Evolutionary conservation across 495 filamentous ascomycete species (phyloP).

Genomic region (Tuber calosporum): DNA sequence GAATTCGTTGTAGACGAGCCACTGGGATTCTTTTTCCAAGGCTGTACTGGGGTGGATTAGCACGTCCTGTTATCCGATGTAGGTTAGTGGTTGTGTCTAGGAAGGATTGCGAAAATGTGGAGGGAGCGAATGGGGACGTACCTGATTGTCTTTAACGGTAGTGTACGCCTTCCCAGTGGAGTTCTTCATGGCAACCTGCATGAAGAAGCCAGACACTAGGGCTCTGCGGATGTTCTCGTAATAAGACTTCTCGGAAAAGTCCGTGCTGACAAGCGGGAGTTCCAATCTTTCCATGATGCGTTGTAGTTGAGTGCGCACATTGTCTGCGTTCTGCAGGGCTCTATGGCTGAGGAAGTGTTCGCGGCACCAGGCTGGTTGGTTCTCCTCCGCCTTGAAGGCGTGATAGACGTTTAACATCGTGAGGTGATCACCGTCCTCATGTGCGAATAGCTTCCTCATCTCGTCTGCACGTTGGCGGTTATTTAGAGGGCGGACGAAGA

Average conservation of each 20-base stretch:
- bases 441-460: constrained; percentile 91
- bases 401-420: constrained; percentile 98
- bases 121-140: constrained; percentile 8
- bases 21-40: constrained; percentile 76
- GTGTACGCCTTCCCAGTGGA: constrained; percentile 69
- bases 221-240: constrained; percentile 94
- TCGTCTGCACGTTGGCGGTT: constrained; percentile 90
- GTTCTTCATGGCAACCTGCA: constrained; percentile 97
- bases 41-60: constrained; percentile 89
- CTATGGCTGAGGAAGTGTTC: constrained; percentile 93
- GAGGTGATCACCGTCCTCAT: constrained; percentile 88
- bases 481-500: constrained; percentile 80
- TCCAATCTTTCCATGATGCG: constrained; percentile 93
- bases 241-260: constrained; percentile 93
- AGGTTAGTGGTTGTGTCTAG: constrained; percentile 6
- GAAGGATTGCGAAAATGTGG: neutral
- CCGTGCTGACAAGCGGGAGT: constrained; percentile 74
- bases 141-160: constrained; percentile 85
- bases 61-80: constrained; percentile 55
- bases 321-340: constrained; percentile 82
- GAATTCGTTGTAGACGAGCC: constrained; percentile 98
- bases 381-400: constrained; percentile 74
- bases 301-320: constrained; percentile 80
- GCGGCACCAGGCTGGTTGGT: constrained; percentile 83
- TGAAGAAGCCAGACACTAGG: constrained; percentile 95